Base-by-base conservation (phyloP, 2,329 filamentous ascomycete species). In the Peltaster fructicola region DNA sequence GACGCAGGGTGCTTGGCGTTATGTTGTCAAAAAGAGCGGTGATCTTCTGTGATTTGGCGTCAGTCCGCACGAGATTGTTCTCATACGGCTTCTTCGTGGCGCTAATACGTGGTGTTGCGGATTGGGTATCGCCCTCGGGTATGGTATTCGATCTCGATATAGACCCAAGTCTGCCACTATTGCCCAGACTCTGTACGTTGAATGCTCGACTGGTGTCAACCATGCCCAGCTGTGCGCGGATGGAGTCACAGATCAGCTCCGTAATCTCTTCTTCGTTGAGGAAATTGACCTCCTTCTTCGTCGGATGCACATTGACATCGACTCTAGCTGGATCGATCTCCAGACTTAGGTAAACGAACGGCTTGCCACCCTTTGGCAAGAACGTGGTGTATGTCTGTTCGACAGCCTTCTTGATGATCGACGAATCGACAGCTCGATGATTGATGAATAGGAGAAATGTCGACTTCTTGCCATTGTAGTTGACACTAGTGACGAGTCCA, bases 241-340 rank as follows among this genome's bases (percentile, higher is more conserved):
- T 76, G 26, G 78, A 68, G 32, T 73, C 68, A 53, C 84, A 93
- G 4, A 98, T 72, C 8, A 68, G 65, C 35, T 88, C 78, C 22
- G 88, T 76, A 22, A 98, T 91, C 39, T 98, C 88, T 35, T 98
- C 88, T 47, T 98, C 88, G 33, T 95, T 92, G 12, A 98, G 61
- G 40, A 98, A 95, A 43, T 95, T 88, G 11, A 98, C 88, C 46
- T 98, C 85, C 24, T 81, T 66, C 50, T 98, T 98, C 0, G 88
- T 98, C 0, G 88, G 88, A 49, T 98, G 88, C 1, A 98, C 77
- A 39, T 98, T 98, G 44, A 98, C 90, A 48, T 98, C 88, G 4
- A 98, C 81, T 26, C 85, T 65, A 14, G 76, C 70, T 2, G 88
- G 85, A 39, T 95, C 84, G 29, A 98, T 91, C 31, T 92, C 78